These are phyloP conservation scores for Eucalyptus globulus DNA, from an alignment of 345 rosid species.

Conservation along the genomic window DNA sequence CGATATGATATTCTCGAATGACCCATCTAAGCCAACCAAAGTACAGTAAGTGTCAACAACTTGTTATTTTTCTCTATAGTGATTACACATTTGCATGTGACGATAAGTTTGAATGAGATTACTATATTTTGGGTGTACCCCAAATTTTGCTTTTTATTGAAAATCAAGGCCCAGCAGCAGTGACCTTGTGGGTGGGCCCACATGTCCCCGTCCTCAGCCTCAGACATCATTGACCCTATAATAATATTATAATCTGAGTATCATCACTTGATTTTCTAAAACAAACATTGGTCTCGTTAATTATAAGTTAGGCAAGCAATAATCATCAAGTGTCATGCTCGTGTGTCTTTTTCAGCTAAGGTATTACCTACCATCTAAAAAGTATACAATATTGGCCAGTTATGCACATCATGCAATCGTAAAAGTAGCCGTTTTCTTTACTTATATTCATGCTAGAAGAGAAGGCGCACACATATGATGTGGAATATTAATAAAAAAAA, in stretches of 20 bases:
- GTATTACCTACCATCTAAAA: neutral
- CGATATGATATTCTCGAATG: neutral
- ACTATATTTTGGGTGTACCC: neutral
- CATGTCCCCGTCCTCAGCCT: neutral
- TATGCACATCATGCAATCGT: neutral
- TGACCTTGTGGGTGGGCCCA: neutral
- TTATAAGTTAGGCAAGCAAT: neutral
- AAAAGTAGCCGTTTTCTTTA: neutral
- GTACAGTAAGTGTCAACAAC: neutral
- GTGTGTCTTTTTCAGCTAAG: neutral
- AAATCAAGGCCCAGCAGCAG: neutral
- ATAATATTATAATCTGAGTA: neutral
- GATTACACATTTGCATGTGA: neutral
- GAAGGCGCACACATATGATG: neutral
- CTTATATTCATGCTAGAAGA: neutral
- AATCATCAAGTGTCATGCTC: neutral
- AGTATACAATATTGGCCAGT: neutral
- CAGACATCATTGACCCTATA: neutral
- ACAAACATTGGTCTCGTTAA: neutral
- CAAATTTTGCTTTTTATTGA: neutral
- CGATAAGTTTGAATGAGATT: neutral
- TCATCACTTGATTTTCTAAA: neutral
- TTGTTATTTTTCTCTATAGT: neutral
- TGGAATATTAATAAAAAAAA: neutral
- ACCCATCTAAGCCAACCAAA: neutral